Evolutionary conservation across 495 filamentous ascomycete genomes (phyloP).

Genomic region (Penicillium paxilli): DNA sequence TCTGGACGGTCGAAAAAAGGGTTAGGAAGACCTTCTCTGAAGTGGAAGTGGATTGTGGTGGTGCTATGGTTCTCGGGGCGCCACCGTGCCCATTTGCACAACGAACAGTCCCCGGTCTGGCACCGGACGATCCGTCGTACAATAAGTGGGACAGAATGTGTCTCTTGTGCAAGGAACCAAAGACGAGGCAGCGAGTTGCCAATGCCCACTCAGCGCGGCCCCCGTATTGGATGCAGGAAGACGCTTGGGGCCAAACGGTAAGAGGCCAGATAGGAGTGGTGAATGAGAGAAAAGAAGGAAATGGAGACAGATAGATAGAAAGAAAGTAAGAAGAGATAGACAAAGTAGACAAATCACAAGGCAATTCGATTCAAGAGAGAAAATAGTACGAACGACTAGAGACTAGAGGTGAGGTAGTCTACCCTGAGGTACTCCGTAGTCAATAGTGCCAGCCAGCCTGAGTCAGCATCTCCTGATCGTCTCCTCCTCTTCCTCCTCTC

Average conservation of each 20-base stretch:
- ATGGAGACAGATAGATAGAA: background rate
- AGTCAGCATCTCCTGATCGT: constrained; percentile 35
- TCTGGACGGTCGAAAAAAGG: constrained; percentile 5
- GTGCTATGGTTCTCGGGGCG: background rate
- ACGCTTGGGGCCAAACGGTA: background rate
- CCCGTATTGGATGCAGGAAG: background rate
- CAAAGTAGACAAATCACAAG: background rate
- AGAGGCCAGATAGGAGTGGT: background rate
- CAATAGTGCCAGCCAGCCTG: constrained; percentile 12
- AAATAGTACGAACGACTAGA: no score
- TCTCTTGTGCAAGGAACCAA: background rate
- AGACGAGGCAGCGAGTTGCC: background rate
- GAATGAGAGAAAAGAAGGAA: background rate
- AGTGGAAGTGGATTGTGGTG: no score
- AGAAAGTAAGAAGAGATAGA: background rate
- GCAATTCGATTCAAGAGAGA: no score
- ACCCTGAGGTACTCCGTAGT: background rate
- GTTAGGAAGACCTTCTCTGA: background rate
- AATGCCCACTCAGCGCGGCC: background rate
- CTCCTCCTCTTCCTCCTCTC: constrained; percentile 22
- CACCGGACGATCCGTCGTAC: background rate
- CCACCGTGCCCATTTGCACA: constrained; percentile 2
- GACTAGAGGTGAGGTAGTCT: no score
- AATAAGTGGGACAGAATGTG: background rate
- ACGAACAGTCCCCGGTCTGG: background rate